Evolutionary conservation across 768 basidiomycete species (phyloP).

Genomic region (Psilocybe subaeruginosa): DNA sequence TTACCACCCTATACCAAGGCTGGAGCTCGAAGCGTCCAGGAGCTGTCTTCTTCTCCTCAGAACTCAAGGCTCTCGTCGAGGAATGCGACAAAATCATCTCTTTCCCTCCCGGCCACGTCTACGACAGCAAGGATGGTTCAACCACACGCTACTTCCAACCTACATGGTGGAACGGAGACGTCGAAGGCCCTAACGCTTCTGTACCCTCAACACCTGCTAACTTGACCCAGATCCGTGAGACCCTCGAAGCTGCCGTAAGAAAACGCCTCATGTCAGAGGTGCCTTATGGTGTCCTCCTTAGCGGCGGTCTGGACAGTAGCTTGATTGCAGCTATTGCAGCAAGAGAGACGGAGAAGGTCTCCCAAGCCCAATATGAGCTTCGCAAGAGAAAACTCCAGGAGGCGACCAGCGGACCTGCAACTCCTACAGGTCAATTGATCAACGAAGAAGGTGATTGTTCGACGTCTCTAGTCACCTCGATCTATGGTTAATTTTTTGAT

Average conservation of each 20-base stretch:
- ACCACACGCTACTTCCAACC: slow-evolving; percentile 88
- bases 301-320: slow-evolving; percentile 94
- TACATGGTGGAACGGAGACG: slow-evolving; percentile 87
- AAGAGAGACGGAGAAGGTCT: slow-evolving; percentile 92
- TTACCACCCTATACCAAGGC: slow-evolving; percentile 98
- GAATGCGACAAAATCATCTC: slow-evolving; percentile 95
- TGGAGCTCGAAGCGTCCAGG: slow-evolving; percentile 85
- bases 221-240: slow-evolving; percentile 71
- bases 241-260: slow-evolving; percentile 88
- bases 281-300: slow-evolving; percentile 95
- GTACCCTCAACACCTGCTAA: slow-evolving; percentile 68
- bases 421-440: slow-evolving; percentile 48
- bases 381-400: slow-evolving; percentile 63
- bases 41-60: slow-evolving; percentile 90
- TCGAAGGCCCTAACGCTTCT: slow-evolving; percentile 53
- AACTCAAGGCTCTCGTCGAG: slow-evolving; percentile 88
- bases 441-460: slow-evolving; percentile 55
- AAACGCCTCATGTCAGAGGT: slow-evolving; percentile 99
- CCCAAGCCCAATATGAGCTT: slow-evolving; percentile 75
- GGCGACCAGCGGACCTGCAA: slow-evolving; percentile 55
- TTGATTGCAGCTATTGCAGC: slow-evolving; percentile 95
- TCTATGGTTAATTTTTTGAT: slow-evolving; percentile 2
- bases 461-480: neutral
- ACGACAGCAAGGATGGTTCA: slow-evolving; percentile 80
- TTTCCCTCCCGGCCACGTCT: slow-evolving; percentile 97